Conservation (phyloP, 139 green algal species). For the Coelastrella sp. region DNA sequence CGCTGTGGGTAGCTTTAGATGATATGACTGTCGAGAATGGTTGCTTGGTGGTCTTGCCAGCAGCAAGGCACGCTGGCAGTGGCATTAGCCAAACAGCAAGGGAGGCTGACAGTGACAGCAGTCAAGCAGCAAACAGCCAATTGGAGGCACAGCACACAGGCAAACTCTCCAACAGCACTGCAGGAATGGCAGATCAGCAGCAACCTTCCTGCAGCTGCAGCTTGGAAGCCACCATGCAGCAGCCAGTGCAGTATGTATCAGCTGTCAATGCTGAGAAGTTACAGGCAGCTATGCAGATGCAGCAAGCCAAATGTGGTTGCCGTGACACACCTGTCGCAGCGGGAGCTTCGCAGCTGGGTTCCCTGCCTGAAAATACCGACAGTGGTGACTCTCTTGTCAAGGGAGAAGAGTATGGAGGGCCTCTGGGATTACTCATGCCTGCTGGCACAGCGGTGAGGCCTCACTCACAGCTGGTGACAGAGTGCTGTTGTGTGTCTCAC, state of each 20-base stretch:
- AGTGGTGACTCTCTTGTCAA: too few relatives aligned
- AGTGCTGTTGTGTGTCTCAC: too few relatives aligned
- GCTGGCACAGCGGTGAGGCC: slow-evolving; percentile 11
- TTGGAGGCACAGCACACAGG: background rate
- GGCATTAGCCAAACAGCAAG: background rate
- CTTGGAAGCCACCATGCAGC: background rate
- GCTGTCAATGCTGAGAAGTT: background rate
- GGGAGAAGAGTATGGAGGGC: background rate
- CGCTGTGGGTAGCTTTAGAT: slow-evolving; percentile 14
- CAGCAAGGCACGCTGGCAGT: background rate
- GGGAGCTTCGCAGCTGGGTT: background rate
- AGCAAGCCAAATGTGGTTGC: background rate
- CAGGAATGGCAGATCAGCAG: background rate
- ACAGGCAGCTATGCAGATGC: background rate
- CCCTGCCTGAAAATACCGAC: too few relatives aligned
- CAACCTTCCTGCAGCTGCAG: background rate
- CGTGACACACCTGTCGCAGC: background rate
- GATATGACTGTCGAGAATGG: slow-evolving; percentile 37
- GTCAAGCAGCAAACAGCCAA: background rate
- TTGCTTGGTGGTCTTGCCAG: slow-evolving; percentile 11
- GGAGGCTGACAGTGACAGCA: background rate
- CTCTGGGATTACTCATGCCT: background rate
- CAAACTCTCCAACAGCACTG: too few relatives aligned
- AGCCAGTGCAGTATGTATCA: background rate
- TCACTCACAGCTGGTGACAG: background rate